Conservation (phyloP, 768 basidiomycete species). For the Pleurotus djamor region DNA sequence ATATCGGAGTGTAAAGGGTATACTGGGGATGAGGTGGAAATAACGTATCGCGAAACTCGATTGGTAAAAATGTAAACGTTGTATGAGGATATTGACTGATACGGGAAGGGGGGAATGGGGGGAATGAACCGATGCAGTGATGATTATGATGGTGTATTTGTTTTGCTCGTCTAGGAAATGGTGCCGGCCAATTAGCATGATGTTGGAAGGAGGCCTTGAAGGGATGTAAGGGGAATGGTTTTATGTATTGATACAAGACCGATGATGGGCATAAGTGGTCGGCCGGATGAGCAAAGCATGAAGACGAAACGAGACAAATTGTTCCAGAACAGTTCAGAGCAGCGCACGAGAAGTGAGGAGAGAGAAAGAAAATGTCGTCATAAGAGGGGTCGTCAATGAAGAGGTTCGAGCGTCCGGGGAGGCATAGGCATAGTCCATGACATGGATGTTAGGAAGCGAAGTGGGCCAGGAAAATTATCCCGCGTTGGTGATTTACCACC, state of each 20-base stretch:
- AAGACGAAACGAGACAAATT: slow-evolving; percentile 43
- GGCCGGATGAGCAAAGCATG: slow-evolving; percentile 29
- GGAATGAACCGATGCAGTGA: slow-evolving; percentile 8
- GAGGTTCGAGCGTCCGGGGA: slow-evolving; percentile 10
- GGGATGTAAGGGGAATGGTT: slow-evolving; percentile 21
- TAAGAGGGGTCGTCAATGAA: slow-evolving; percentile 18
- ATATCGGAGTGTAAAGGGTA: slow-evolving; percentile 13
- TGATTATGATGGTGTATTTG: slow-evolving; percentile 11
- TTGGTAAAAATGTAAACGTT: slow-evolving; percentile 32
- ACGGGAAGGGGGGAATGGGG: neutral
- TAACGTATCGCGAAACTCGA: slow-evolving; percentile 55
- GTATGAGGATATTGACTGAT: slow-evolving; percentile 30
- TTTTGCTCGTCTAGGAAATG: slow-evolving; percentile 13
- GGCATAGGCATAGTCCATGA: slow-evolving; percentile 7
- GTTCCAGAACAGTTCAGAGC: slow-evolving; percentile 47
- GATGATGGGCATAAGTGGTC: slow-evolving; percentile 40
- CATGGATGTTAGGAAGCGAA: neutral
- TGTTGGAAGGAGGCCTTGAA: slow-evolving; percentile 8
- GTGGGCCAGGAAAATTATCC: neutral
- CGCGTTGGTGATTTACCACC: slow-evolving; percentile 39
- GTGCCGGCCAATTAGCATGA: slow-evolving; percentile 12
- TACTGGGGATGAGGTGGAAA: slow-evolving; percentile 10
- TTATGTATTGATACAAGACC: slow-evolving; percentile 23
- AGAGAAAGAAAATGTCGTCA: slow-evolving; percentile 6
- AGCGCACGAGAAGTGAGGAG: slow-evolving; percentile 39